A percentile compares a stretch with the other conserved stretches of the same genome.
phyloP scores from a whole-genome alignment of 1,284 basidiomycete genomes.

The Tilletia horrida region DNA sequence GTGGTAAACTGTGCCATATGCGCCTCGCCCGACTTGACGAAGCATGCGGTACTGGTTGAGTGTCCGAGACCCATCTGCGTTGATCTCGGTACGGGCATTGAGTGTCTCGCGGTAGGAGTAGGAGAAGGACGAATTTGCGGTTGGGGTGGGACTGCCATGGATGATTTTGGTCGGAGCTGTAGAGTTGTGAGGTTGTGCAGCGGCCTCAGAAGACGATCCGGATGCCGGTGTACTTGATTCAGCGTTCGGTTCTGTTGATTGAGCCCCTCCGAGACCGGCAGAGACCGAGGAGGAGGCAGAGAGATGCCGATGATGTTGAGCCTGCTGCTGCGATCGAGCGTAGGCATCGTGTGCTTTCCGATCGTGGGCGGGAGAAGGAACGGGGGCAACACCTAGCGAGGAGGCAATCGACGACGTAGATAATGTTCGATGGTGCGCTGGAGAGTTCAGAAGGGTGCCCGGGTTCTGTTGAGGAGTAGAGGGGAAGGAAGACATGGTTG shows the following conservation, averaged over 20 bases:
- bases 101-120: constrained; percentile 41
- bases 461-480: too few relatives aligned
- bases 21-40: constrained; percentile 45
- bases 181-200: too few relatives aligned
- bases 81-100: constrained; percentile 43
- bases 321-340: constrained; percentile 10
- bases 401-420: constrained; percentile 9
- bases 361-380: constrained; percentile 11
- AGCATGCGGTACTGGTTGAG: constrained; percentile 53
- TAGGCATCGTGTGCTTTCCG: constrained; percentile 10
- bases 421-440: background rate
- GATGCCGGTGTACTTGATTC: too few relatives aligned
- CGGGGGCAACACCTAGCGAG: background rate
- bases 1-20: constrained; percentile 46
- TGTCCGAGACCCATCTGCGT: constrained; percentile 47
- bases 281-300: background rate
- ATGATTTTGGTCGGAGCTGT: background rate
- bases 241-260: background rate
- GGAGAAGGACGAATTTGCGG: background rate
- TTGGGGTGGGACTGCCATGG: background rate
- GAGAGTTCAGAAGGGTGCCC: background rate
- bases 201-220: too few relatives aligned
- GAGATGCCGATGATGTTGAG: background rate
- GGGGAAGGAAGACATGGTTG: too few relatives aligned
- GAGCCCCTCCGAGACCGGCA: background rate